Base-by-base conservation (phyloP, 169 alveolate genomes). In the Theileria annulata region DNA sequence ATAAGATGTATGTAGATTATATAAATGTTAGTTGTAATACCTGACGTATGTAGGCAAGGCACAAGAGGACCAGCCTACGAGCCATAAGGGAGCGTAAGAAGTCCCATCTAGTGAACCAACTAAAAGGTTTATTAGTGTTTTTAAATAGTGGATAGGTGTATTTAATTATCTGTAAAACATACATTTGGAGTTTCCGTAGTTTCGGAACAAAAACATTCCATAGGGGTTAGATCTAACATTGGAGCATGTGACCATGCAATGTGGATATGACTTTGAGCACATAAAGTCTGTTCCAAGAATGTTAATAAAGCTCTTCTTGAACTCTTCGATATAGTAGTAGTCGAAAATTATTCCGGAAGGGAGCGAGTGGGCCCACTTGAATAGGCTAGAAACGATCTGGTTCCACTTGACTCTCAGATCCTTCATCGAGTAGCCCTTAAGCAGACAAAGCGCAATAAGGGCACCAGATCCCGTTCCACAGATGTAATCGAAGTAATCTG, bases 391-490 rank as follows among this genome's bases (percentile, higher is more conserved):
- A 28, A 87, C 68, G 21, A 87, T 77, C 31, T 48, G 37, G 68
- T 87, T 87, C 85, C 91, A 86, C 74, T 82, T 47, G 6, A 56
- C 31, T 56, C 63, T 54, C 33, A 91, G 56, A 5, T 91, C 95
- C 75, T 79, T 71, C 37, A 87, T 48, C 23, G 86, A 71, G 51
- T 81, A 74, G 25, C 86, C 95, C 93, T 68, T 77, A 31, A 91
- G 80, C 31, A 91, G 77, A 4, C 86, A 78, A 47, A 91, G 79
- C n/a, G 90, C 90, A 2, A 91, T 88, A 12, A 91, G 54, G 13
- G 94, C 94, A 0, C 95, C 95, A 17, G 95, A 76, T 9, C 95
- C 92, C 9, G 95, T 87, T 30, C 94, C 95, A 42, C 92, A 80
- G 21, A 91, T 68, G 69, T 87, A 62, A 75, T 91, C 95, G 67